phyloP scores from a whole-genome alignment of 805 yeast genomes.

The Sugiyamaella marilandica region DNA sequence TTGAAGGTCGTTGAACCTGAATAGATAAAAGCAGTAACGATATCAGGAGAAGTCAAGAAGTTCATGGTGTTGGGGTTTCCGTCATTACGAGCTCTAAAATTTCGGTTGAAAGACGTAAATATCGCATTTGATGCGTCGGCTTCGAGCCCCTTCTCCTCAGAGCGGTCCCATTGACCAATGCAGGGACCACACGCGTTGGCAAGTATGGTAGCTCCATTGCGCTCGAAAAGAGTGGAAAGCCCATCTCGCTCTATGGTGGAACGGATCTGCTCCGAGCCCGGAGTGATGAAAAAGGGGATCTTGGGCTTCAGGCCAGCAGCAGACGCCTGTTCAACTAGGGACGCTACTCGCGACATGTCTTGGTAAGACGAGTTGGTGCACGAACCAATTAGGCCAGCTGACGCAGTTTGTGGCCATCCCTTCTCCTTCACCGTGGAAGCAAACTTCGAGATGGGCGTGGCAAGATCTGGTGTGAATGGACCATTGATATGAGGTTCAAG shows the following conservation, averaged over 20 bases:
- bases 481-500: constrained; percentile 96
- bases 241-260: constrained; percentile 98
- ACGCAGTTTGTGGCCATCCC: constrained; percentile 80
- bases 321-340: constrained; percentile 83
- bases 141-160: constrained; percentile 50
- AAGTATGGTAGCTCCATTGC: constrained; percentile 84
- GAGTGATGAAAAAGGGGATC: constrained; percentile 90
- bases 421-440: constrained; percentile 63
- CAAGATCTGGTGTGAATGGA: constrained; percentile 97
- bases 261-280: constrained; percentile 97
- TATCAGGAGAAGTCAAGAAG: constrained; percentile 96
- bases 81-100: constrained; percentile 96
- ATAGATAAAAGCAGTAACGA: constrained; percentile 94
- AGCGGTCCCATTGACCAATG: constrained; percentile 98
- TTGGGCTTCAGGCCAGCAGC: constrained; percentile 83
- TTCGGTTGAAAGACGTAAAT: constrained; percentile 95
- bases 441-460: constrained; percentile 85
- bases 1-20: constrained; percentile 90
- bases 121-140: constrained; percentile 70
- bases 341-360: constrained; percentile 96
- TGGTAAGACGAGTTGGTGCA: constrained; percentile 98
- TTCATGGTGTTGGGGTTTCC: constrained; percentile 98
- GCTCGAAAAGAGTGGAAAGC: constrained; percentile 69
- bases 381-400: constrained; percentile 95
- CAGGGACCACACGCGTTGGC: constrained; percentile 99